Evolutionary conservation across 257 asterid species (phyloP), one percentile per base, ranked within the genome.

Genomic region (Asclepias syriaca): DNA sequence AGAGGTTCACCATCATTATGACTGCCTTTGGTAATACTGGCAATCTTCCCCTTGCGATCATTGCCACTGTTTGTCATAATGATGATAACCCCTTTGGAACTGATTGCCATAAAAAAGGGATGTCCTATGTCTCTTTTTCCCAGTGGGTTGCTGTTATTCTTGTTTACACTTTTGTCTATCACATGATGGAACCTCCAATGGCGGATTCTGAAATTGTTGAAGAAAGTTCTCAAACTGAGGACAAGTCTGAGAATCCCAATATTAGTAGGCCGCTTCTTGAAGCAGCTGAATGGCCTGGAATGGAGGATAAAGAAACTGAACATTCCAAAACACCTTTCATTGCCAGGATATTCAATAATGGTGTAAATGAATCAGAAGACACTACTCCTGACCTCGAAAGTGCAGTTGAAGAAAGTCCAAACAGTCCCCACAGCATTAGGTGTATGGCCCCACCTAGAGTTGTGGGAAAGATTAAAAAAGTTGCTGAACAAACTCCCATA

Each of bases 11-110:
- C 8, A 77, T 83, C 40, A 74, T 80, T 53, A 83, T 80, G 85
- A 83, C 87, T 6, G 79, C 87, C 18, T 83, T 83, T 72, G 87
- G 87, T 22, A 83, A 83, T 55, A 80, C 85, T 29, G 85, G 87
- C 15, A 81, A 81, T 71, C 75, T 81, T 40, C 84, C 81, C 3
- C 72, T 84, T 49, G 84, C 82, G 2, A 74, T 84, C 55, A 75
- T 81, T 59, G 82, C 79, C 13, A 74, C 82, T 24, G 74, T 81
- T 74, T 84, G 85, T 72, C 88, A 81, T 48, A 60, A 70, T 7
- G 46, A 71, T 27, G 80, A 46, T 48, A 81, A 78, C 75, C 70
- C 71, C 37, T 81, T 84, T 72, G 87, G 87, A 29, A 37, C 69
- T 7, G 79, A 79, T 37, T 84, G 85, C 66, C 77, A 58, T 74